Evolutionary conservation across 2,329 filamentous ascomycete species (phyloP).

Genomic region (Paramyrothecium roridum): DNA sequence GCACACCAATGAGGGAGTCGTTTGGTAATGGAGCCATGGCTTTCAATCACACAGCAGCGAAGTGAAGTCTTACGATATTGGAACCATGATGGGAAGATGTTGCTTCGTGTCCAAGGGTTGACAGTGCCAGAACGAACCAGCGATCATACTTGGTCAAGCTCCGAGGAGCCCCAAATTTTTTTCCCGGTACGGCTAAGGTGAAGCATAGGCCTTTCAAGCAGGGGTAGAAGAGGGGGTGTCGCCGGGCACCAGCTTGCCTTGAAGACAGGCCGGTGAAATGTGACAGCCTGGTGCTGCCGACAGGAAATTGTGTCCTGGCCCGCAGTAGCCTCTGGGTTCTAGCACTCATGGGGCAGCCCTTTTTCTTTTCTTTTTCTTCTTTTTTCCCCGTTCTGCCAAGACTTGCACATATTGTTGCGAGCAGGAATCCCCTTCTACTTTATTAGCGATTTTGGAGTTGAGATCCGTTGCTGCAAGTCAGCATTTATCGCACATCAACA

Average conservation of each 20-base stretch:
- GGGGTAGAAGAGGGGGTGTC: neutral
- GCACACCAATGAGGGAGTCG: slow-evolving; percentile 43
- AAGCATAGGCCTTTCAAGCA: neutral
- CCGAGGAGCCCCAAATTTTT: neutral
- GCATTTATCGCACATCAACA: neutral
- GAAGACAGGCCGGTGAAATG: neutral
- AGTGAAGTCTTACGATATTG: neutral
- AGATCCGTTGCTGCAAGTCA: neutral
- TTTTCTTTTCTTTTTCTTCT: neutral
- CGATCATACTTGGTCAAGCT: no score
- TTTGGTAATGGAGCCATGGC: slow-evolving; percentile 33
- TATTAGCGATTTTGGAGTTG: neutral
- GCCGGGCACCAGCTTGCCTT: neutral
- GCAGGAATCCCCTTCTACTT: neutral
- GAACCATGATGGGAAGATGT: no score
- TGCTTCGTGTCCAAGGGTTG: no score
- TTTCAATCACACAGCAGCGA: slow-evolving; percentile 7
- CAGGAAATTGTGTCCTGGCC: neutral
- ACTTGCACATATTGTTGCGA: no score
- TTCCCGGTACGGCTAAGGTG: neutral
- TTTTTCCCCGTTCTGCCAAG: neutral
- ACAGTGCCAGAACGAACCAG: no score
- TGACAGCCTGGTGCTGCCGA: neutral
- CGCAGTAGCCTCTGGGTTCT: neutral
- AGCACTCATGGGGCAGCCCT: neutral